phyloP scores from a whole-genome alignment of 345 rosid genomes.

The Nasturtium officinale region DNA sequence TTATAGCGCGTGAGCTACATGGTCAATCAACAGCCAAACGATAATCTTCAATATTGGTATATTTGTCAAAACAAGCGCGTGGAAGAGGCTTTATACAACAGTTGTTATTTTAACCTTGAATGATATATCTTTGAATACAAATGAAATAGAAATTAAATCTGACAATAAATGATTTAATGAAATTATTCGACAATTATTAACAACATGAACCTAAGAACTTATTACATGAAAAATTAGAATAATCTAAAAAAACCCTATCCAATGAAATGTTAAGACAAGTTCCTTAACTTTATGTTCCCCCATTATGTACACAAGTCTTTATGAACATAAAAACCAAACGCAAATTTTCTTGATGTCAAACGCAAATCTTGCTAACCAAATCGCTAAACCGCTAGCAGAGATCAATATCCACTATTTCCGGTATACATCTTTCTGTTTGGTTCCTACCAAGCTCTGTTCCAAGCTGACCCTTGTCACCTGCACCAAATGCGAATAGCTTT shows the following conservation, averaged over 20 bases:
- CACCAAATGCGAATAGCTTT: constrained; percentile 88
- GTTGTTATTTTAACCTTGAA: not conserved
- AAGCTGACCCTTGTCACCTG: constrained; percentile 99
- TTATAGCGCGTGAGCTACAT: not conserved
- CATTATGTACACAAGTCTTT: constrained; percentile 40
- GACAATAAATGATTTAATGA: constrained; percentile 24
- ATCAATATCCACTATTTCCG: constrained; percentile 69
- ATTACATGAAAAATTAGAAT: constrained; percentile 32
- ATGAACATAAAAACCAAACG: constrained; percentile 26
- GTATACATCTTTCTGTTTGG: constrained; percentile 80
- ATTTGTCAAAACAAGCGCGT: constrained; percentile 3
- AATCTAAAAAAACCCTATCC: constrained; percentile 24
- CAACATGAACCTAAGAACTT: constrained; percentile 24
- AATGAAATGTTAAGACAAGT: constrained; percentile 39
- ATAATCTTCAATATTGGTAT: not conserved
- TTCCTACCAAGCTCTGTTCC: constrained; percentile 67
- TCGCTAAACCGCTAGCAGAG: constrained; percentile 51
- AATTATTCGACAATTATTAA: constrained; percentile 26
- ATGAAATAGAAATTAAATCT: constrained; percentile 8
- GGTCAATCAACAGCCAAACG: not conserved
- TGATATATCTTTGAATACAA: not conserved
- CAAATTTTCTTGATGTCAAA: constrained; percentile 22
- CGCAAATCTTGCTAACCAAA: constrained; percentile 23
- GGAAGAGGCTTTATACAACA: not conserved
- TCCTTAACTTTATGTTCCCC: constrained; percentile 36